Percentiles rank a stretch among this genome's conserved stretches.
Conservation (phyloP, 192 early-diverging fungal species). For the Backusella australiensis region DNA sequence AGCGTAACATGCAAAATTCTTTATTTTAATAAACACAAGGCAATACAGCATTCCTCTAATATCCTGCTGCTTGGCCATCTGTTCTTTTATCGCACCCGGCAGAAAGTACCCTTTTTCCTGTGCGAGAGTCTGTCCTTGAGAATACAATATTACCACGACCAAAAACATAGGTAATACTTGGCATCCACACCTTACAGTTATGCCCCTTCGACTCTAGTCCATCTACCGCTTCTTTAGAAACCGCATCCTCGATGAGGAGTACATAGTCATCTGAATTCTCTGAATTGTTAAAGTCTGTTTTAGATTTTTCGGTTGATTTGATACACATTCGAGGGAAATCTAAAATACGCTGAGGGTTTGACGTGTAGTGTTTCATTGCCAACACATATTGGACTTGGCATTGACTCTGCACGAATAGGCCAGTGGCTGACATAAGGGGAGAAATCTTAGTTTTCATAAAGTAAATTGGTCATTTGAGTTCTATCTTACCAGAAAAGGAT, state of each 20-base stretch:
- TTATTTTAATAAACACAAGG: too few species aligned
- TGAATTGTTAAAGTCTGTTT: slow-evolving; percentile 10
- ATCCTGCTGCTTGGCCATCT: slow-evolving; percentile 49
- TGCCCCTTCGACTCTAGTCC: slow-evolving; percentile 59
- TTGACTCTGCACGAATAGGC: slow-evolving; percentile 79
- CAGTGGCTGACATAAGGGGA: slow-evolving; percentile 51
- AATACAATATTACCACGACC: slow-evolving; percentile 75
- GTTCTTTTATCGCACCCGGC: slow-evolving; percentile 57
- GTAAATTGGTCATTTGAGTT: not conserved
- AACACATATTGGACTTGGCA: slow-evolving; percentile 77
- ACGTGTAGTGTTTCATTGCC: slow-evolving; percentile 57
- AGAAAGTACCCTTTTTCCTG: slow-evolving; percentile 40
- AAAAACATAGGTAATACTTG: slow-evolving; percentile 40
- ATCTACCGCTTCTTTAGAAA: slow-evolving; percentile 39
- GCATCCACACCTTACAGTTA: slow-evolving; percentile 45
- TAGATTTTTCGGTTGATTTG: slow-evolving; percentile 28
- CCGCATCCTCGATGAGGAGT: slow-evolving; percentile 66
- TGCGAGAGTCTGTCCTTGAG: slow-evolving; percentile 30
- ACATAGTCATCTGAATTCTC: slow-evolving; percentile 21
- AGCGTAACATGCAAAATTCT: too few species aligned
- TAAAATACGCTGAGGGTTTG: slow-evolving; percentile 62
- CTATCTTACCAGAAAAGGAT: slow-evolving; percentile 42
- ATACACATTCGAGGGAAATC: slow-evolving; percentile 71
- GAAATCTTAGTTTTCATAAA: not conserved
- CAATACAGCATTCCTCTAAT: not conserved